A percentile compares a stretch with the other conserved stretches of the same genome.
Conservation (phyloP, 768 basidiomycete species). For the Psilocybe subaeruginosa region DNA sequence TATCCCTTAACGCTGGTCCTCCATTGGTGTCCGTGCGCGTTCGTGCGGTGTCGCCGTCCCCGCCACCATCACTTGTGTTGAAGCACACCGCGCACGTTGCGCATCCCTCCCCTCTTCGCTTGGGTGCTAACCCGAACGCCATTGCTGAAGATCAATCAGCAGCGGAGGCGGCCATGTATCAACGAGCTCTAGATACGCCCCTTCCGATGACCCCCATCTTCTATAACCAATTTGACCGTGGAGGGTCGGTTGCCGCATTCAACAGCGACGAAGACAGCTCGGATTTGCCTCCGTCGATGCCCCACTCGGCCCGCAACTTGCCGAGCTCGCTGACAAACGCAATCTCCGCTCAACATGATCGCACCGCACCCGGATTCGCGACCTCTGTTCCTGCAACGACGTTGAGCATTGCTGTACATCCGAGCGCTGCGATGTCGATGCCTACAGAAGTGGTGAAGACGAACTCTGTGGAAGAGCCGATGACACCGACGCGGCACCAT, state of each 20-base stretch:
- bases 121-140: constrained; percentile 21
- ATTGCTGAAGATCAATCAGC: constrained; percentile 12
- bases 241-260: neutral
- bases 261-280: neutral
- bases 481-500: constrained; percentile 40
- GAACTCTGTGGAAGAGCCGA: constrained; percentile 24
- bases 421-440: neutral
- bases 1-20: constrained; percentile 24
- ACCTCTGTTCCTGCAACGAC: neutral
- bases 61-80: constrained; percentile 18
- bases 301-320: constrained; percentile 14
- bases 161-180: constrained; percentile 26
- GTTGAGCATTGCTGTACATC: constrained; percentile 7
- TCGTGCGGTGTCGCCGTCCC: constrained; percentile 27
- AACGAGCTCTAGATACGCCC: constrained; percentile 37
- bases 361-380: neutral
- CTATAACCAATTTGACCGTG: constrained; percentile 23
- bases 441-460: constrained; percentile 3
- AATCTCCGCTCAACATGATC: constrained; percentile 10
- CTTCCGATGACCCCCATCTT: constrained; percentile 39
- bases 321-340: constrained; percentile 17
- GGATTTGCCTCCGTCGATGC: constrained; percentile 4
- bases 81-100: constrained; percentile 20
- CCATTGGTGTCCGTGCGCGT: constrained; percentile 35
- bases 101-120: constrained; percentile 34